Evolutionary conservation across 495 filamentous ascomycete species (phyloP), one percentile per base, ranked within the genome.

Genomic region (Trichodelitschia bisporula): DNA sequence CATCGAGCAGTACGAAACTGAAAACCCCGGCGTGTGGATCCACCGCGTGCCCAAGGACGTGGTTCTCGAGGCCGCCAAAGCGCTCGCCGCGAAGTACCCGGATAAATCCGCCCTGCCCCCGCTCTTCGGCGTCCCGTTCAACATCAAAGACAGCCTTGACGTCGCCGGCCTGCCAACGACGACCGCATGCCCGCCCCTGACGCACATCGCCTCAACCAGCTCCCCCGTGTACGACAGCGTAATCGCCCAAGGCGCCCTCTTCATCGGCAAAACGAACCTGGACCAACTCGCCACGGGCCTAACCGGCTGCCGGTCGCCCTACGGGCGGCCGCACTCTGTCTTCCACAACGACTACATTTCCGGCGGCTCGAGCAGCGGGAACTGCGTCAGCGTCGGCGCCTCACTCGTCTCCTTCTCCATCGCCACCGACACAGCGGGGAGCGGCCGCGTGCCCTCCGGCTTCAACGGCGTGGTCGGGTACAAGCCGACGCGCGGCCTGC

Each of bases 211-310:
- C 3, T 46, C 48, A 5, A 33, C 35, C 8, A 55, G 51, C 20
- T 47, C 58, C 2, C 34, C 39, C 11, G 38, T 57, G 23, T 54
- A 56, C 33, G 43, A 47, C 8, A 45, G 35, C 35, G 37, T 53
- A 28, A 39, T 53, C 36, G 47, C 38, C 4, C 42, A 49, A 26
- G 70, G 70, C 2, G 70, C 61, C 0, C 42, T 76, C 20, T 61
- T 67, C 27, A 53, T 76, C 30, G 70, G 70, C 15, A 76, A 76
- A 40, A 57, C 59, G 4, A 74, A 76, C 38, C 55, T 76, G 16
- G 70, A 76, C 45, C 69, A 74, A 44, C 52, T 74, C 4, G 70
- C 67, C 11, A 76, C 69, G 0, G 70, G 70, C 8, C 47, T 69
- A 2, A 58, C 53, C 15, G 50, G 47, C 10, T 50, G 63, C 29